phyloP scores from a whole-genome alignment of 2,329 filamentous ascomycete species.

The Apiospora marii region DNA sequence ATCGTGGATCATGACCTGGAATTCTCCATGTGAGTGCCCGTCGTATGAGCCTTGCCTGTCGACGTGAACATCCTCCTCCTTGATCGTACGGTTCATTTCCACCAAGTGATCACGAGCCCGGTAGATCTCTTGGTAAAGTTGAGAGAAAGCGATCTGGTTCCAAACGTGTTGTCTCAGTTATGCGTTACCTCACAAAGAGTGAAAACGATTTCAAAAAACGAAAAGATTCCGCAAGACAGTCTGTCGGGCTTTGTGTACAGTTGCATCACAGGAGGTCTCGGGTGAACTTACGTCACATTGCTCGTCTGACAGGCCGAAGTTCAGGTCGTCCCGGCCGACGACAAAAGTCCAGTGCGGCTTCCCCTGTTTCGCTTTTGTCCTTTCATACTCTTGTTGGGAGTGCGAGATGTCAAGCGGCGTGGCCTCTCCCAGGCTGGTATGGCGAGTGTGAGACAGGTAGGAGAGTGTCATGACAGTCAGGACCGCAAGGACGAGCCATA shows the following conservation, averaged over 20 bases:
- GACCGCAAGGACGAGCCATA: background rate
- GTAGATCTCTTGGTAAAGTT: slow-evolving; percentile 35
- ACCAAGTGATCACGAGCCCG: slow-evolving; percentile 34
- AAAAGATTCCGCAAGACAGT: background rate
- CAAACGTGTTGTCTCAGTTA: background rate
- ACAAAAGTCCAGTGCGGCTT: slow-evolving; percentile 31
- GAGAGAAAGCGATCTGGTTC: slow-evolving; percentile 33
- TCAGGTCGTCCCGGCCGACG: slow-evolving; percentile 31
- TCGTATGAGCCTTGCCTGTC: slow-evolving; percentile 30
- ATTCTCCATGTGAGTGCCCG: slow-evolving; percentile 33
- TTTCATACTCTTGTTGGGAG: background rate
- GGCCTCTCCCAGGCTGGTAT: background rate
- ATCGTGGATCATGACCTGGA: slow-evolving; percentile 34
- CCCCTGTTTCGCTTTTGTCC: background rate
- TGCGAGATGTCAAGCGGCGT: too few relatives aligned
- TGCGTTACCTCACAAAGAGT: background rate
- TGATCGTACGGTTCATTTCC: slow-evolving; percentile 29
- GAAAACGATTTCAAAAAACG: background rate
- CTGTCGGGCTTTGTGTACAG: background rate
- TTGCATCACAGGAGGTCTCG: background rate
- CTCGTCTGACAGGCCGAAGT: slow-evolving; percentile 34
- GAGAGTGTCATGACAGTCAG: background rate
- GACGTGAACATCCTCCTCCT: slow-evolving; percentile 31
- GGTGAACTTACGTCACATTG: slow-evolving; percentile 32
- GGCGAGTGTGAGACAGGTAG: slow-evolving; percentile 1